Base-by-base conservation (phyloP, 495 filamentous ascomycete species). In the Penicillium arizonense region DNA sequence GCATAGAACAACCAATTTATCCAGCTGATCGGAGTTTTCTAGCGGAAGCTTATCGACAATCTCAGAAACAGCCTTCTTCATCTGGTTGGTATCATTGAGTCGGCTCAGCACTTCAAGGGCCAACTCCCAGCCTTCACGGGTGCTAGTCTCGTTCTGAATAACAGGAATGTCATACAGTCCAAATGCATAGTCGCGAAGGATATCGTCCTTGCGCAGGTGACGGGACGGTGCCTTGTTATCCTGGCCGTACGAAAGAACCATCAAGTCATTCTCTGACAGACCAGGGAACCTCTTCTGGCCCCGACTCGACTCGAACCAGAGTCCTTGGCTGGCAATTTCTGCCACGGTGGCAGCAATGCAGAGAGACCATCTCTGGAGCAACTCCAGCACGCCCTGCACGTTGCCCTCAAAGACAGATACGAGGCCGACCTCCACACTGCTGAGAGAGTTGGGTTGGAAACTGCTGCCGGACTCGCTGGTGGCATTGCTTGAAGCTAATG, bases 71-170 rank as follows among this genome's bases (percentile, higher is more conserved):
- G 81, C 82, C 54, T 86, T 82, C 59, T 86, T 82, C 30, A 85
- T 87, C 49, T 78, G 70, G 40, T 77, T 64, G 2, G 71, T 64
- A 50, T 91, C 84, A 44, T 90, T 83, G 53, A 97, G 70, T 24
- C 92, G 81, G 34, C 83, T 84, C 28, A 95, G 71, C 12, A 94
- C 77, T 39, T 89, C 81, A 47, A 96, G 80, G 1, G 89, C 86
- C 51, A 96, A 68, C 67, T 97, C 87, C 92, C 92, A 97, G 10
- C 91, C 91, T 47, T 89, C 85, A 12, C 81, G 72, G 38, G 59
- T 48, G 9, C 70, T 63, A 46, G 72, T 69, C 47, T 69, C 61
- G 47, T 70, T 63, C 42, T 72, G 59, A 35, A 78, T 58, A 5
- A 56, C 60, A 5, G 77, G 72, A 44, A 78, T 78, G 5, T 68